A percentile compares a stretch with the other conserved stretches of the same genome.
phyloP scores from a whole-genome alignment of 1,139 yeast genomes.

The Sugiyamaella sp. region DNA sequence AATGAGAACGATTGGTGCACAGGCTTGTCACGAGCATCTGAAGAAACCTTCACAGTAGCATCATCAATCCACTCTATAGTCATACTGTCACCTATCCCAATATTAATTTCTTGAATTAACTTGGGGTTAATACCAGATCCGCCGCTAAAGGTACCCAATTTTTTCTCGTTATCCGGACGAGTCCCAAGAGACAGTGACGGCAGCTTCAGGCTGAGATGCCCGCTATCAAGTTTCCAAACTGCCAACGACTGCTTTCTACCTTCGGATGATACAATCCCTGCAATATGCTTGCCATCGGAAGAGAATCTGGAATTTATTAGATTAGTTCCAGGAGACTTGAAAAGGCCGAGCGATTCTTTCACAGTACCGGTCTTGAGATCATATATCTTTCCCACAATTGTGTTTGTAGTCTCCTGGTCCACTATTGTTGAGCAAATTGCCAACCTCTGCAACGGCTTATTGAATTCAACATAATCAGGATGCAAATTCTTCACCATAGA shows the following conservation, averaged over 20 bases:
- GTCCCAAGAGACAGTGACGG: slow-evolving; percentile 4
- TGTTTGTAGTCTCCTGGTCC: background rate
- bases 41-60: background rate
- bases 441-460: slow-evolving; percentile 35
- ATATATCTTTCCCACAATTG: slow-evolving; percentile 32
- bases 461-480: slow-evolving; percentile 34
- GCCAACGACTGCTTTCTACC: slow-evolving; percentile 12
- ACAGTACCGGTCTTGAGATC: slow-evolving; percentile 35
- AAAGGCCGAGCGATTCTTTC: slow-evolving; percentile 28
- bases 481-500: slow-evolving; percentile 28
- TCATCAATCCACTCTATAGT: slow-evolving; percentile 11
- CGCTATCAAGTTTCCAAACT: slow-evolving; percentile 25
- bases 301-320: slow-evolving; percentile 30
- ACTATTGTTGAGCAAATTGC: slow-evolving; percentile 30
- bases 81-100: background rate
- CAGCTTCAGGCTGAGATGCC: slow-evolving; percentile 7
- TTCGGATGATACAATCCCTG: slow-evolving; percentile 1
- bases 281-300: slow-evolving; percentile 34
- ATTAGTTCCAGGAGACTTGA: slow-evolving; percentile 14
- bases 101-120: background rate
- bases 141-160: background rate
- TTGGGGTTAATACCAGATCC: slow-evolving; percentile 3
- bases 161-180: background rate
- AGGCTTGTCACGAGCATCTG: background rate
- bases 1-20: slow-evolving; percentile 4